Conservation (phyloP, 306 rosid species). For the Trichosanthes truncata region DNA sequence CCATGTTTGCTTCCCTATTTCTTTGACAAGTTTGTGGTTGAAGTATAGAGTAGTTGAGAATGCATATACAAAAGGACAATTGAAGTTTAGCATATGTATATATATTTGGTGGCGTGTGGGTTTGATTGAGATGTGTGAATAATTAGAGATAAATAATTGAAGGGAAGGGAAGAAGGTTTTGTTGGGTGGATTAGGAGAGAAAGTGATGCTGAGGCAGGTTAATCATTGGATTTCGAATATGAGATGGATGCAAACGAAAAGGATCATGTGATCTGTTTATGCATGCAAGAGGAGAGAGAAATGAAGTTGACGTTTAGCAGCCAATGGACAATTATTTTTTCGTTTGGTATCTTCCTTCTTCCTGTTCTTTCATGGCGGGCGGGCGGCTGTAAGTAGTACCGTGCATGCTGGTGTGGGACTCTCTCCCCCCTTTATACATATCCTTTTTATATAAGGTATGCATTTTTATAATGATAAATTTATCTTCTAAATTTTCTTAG, state of each 20-base stretch:
- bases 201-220: conserved; percentile 45
- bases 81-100: conserved; percentile 2
- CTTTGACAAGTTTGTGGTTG: conserved; percentile 8
- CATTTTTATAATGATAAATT: background rate
- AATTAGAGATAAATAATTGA: conserved; percentile 5
- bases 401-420: background rate
- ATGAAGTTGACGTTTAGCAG: background rate
- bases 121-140: conserved; percentile 22
- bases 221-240: conserved; percentile 14
- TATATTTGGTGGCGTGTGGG: conserved; percentile 32
- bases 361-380: background rate
- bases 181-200: conserved; percentile 23
- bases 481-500: background rate
- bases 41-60: conserved; percentile 33
- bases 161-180: conserved; percentile 25
- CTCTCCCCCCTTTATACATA: background rate
- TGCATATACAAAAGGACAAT: conserved; percentile 18
- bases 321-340: background rate
- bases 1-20: conserved; percentile 1
- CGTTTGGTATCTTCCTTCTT: background rate
- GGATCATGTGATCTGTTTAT: background rate
- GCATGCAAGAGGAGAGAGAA: background rate
- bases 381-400: background rate
- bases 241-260: background rate
- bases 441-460: background rate